Evolutionary conservation across 1,139 yeast species (phyloP).

Genomic region (Magnusiomyces fungicola): DNA sequence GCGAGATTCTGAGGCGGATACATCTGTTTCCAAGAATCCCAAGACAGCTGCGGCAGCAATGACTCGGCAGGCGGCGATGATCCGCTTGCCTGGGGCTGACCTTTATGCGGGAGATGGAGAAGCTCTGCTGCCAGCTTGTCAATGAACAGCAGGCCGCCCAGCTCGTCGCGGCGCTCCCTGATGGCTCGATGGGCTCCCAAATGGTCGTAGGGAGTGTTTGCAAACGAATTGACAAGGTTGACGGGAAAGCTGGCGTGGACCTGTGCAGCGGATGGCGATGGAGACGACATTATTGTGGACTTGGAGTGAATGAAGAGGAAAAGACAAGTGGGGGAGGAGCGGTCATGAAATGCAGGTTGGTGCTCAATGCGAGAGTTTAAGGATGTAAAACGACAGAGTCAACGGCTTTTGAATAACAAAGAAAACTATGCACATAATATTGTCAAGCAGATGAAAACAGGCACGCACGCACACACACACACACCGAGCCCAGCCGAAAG

Average conservation of each 20-base stretch:
- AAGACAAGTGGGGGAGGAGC: too few relatives aligned
- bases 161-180: conserved; percentile 13
- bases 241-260: conserved; percentile 22
- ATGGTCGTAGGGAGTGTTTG: conserved; percentile 21
- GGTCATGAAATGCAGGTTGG: too few relatives aligned
- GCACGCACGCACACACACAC: too few relatives aligned
- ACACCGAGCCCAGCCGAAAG: too few relatives aligned
- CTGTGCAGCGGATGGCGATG: not conserved
- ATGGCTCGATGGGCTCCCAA: conserved; percentile 10
- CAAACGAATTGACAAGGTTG: conserved; percentile 24
- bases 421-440: too few relatives aligned
- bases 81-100: not conserved
- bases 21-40: not conserved
- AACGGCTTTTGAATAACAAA: too few relatives aligned
- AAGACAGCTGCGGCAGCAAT: not conserved
- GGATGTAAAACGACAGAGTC: too few relatives aligned
- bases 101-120: conserved; percentile 9
- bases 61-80: not conserved
- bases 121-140: conserved; percentile 24
- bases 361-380: too few relatives aligned
- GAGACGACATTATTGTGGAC: not conserved
- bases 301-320: too few relatives aligned
- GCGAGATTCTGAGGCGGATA: conserved; percentile 9
- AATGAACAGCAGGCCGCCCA: conserved; percentile 21
- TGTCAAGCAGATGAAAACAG: too few relatives aligned